phyloP scores from a whole-genome alignment of 2,329 filamentous ascomycete species.

The Diplodia corticola region DNA sequence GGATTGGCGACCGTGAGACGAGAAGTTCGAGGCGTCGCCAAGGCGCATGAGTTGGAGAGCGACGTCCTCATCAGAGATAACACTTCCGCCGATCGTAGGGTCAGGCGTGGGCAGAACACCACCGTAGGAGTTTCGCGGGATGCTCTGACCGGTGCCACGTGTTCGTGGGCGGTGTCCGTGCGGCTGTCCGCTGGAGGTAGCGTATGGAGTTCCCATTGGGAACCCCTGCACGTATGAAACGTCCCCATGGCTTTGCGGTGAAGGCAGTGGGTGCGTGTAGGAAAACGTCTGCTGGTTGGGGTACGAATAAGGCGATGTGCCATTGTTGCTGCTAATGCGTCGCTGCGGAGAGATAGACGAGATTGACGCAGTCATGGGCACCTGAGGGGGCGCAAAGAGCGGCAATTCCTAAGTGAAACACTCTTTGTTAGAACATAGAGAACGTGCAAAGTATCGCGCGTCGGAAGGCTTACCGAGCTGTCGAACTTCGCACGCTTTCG shows the following conservation, averaged over 20 bases:
- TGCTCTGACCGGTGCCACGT: conserved; percentile 40
- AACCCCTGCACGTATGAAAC: conserved; percentile 37
- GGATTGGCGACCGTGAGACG: conserved; percentile 80
- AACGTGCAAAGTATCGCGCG: conserved; percentile 22
- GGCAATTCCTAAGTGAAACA: conserved; percentile 74
- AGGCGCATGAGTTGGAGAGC: conserved; percentile 95
- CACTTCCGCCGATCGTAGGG: conserved; percentile 86
- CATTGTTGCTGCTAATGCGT: conserved; percentile 71
- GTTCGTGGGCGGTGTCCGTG: conserved; percentile 39
- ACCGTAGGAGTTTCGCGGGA: conserved; percentile 45
- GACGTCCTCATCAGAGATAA: conserved; percentile 97
- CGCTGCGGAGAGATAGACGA: conserved; percentile 94
- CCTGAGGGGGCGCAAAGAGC: conserved; percentile 76
- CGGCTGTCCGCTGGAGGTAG: conserved; percentile 34
- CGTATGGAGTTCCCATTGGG: conserved; percentile 38
- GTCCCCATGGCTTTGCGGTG: conserved; percentile 71
- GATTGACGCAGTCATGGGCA: conserved; percentile 91
- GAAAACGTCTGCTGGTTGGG: conserved; percentile 77
- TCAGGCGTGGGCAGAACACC: conserved; percentile 76
- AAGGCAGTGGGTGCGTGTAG: conserved; percentile 75
- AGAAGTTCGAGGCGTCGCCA: conserved; percentile 90
- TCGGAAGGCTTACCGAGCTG: conserved; percentile 77
- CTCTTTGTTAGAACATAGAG: conserved; percentile 20
- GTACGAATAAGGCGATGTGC: conserved; percentile 70
- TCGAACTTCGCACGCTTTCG: conserved; percentile 93